Percentiles rank a stretch among this genome's conserved stretches.
These are phyloP conservation scores for Yamadazyma atlantica DNA, from an alignment of 1,139 yeast species.

Conservation along the genomic window DNA sequence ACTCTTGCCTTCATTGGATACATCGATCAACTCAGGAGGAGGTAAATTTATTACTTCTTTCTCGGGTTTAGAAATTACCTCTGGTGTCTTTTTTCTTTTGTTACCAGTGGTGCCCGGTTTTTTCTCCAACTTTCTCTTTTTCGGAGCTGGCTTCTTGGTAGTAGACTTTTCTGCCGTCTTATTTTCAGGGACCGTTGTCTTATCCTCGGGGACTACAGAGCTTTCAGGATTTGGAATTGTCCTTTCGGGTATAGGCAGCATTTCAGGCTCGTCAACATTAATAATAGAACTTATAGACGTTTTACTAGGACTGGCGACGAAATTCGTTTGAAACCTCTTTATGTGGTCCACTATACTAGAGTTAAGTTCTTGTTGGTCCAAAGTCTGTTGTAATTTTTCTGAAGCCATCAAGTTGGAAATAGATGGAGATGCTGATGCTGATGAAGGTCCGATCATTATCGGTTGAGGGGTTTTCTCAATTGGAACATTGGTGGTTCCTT, in stretches of 20 bases:
- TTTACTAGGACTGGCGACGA: constrained; percentile 21
- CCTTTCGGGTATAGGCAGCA: constrained; percentile 8
- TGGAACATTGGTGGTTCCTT: neutral
- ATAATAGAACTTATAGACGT: constrained; percentile 41
- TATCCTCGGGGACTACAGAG: too few relatives aligned
- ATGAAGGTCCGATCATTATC: constrained; percentile 2
- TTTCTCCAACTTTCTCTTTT: constrained; percentile 14
- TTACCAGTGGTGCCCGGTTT: constrained; percentile 12
- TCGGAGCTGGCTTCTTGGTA: constrained; percentile 3
- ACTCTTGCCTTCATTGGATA: constrained; percentile 3
- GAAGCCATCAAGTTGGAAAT: constrained; percentile 1
- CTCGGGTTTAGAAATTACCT: constrained; percentile 9
- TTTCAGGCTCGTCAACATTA: constrained; percentile 30
- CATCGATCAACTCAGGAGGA: constrained; percentile 16
- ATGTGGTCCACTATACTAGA: constrained; percentile 19
- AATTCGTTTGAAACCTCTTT: constrained; percentile 33
- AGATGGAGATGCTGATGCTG: constrained; percentile 1
- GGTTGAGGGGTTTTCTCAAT: constrained; percentile 1
- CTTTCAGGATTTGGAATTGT: neutral
- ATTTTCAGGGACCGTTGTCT: neutral
- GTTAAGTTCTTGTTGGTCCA: neutral
- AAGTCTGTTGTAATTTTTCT: neutral
- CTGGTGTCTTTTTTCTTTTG: constrained; percentile 17
- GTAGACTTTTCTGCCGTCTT: constrained; percentile 4
- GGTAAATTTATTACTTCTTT: constrained; percentile 15